phyloP scores from a whole-genome alignment of 2,329 filamentous ascomycete species.

The Colletotrichum musae region DNA sequence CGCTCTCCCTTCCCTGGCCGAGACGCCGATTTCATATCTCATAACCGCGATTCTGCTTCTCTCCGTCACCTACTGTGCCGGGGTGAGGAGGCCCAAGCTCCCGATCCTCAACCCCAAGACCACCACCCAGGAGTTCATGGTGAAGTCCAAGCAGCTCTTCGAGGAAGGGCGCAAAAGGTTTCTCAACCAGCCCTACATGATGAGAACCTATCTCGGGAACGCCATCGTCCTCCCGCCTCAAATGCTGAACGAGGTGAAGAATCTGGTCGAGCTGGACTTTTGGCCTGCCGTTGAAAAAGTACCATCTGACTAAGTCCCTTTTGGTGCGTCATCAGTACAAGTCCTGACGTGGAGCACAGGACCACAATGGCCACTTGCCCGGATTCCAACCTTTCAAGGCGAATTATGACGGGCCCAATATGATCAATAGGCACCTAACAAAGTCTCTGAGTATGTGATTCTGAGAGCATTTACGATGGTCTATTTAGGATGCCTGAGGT shows the following conservation, averaged over 20 bases:
- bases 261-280: not conserved
- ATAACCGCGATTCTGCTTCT: not conserved
- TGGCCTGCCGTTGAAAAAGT: constrained; percentile 4
- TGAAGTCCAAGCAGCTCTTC: not conserved
- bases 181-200: not conserved
- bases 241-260: not conserved
- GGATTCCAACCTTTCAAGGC: not conserved
- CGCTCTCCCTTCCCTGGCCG: not conserved
- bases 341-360: not conserved
- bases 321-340: not conserved
- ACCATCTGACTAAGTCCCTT: not conserved
- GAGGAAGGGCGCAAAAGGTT: not conserved
- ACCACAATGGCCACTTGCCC: not conserved
- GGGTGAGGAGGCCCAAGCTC: not conserved
- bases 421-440: not conserved
- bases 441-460: not conserved
- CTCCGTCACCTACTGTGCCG: not conserved
- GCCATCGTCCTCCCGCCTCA: not conserved
- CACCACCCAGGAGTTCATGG: not conserved
- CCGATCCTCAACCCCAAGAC: not conserved
- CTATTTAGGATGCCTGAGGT: too few relatives aligned
- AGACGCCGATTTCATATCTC: not conserved
- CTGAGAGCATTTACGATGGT: not conserved
- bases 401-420: not conserved
- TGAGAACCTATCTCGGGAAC: not conserved